A percentile compares a stretch with the other conserved stretches of the same genome.
These are phyloP conservation scores for Hydrangea macrophylla DNA, from an alignment of 148 eudicot species.

Conservation along the genomic window DNA sequence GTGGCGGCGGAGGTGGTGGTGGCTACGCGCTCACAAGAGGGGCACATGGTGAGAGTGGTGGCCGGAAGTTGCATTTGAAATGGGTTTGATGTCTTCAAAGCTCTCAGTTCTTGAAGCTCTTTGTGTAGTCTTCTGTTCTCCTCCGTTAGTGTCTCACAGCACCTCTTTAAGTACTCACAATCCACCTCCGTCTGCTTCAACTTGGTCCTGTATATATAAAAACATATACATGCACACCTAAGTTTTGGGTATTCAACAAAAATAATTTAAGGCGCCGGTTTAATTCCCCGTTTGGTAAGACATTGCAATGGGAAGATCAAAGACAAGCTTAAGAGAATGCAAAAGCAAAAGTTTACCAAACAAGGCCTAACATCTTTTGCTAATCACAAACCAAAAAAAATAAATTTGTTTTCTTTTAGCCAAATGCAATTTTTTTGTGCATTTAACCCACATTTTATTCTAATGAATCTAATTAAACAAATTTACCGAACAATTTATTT, in stretches of 20 bases:
- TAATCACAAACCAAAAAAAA: slow-evolving; percentile 30
- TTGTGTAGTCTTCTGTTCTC: slow-evolving; percentile 55
- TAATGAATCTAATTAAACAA: too few relatives aligned
- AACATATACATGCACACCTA: neutral
- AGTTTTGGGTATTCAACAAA: too few relatives aligned
- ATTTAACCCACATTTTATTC: too few relatives aligned
- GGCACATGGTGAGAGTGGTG: slow-evolving; percentile 66
- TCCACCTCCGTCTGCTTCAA: slow-evolving; percentile 65
- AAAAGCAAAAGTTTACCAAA: too few relatives aligned
- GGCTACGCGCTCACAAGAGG: slow-evolving; percentile 55
- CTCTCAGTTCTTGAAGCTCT: slow-evolving; percentile 49
- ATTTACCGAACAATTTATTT: too few relatives aligned
- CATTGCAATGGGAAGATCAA: too few relatives aligned
- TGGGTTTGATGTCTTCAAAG: slow-evolving; percentile 41
- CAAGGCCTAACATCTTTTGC: too few relatives aligned
- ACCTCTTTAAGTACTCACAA: slow-evolving; percentile 59
- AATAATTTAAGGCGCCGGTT: too few relatives aligned
- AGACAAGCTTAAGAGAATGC: too few relatives aligned
- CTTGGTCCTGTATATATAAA: slow-evolving; percentile 36
- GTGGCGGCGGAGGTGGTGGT: slow-evolving; percentile 31
- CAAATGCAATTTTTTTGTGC: too few relatives aligned
- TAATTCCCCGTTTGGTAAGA: too few relatives aligned
- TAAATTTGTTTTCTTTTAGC: too few relatives aligned
- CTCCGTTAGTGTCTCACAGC: slow-evolving; percentile 49
- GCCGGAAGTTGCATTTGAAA: slow-evolving; percentile 50